phyloP scores from a whole-genome alignment of 805 yeast species.

The Candida alai region DNA sequence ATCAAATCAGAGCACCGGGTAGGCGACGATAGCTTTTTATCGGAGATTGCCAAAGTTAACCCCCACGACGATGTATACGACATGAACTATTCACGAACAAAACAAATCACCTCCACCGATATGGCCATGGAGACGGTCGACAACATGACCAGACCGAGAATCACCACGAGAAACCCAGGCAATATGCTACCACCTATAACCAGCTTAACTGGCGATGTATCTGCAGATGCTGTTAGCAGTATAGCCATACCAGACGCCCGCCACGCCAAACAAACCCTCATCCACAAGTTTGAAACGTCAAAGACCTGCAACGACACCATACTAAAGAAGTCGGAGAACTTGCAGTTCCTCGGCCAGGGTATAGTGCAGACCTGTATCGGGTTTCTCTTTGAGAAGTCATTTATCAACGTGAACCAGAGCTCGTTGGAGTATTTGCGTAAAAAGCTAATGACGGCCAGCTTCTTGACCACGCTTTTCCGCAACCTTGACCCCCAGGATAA shows the following conservation, averaged over 20 bases:
- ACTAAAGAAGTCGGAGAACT: slow-evolving; percentile 36
- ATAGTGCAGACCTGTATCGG: slow-evolving; percentile 54
- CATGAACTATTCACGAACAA: slow-evolving; percentile 29
- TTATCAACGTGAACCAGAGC: slow-evolving; percentile 48
- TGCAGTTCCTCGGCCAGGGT: slow-evolving; percentile 56
- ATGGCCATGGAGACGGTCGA: slow-evolving; percentile 46
- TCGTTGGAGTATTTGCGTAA: slow-evolving; percentile 50
- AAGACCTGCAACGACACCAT: slow-evolving; percentile 54
- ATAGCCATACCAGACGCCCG: slow-evolving; percentile 5
- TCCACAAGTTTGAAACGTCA: slow-evolving; percentile 52
- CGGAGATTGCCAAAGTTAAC: slow-evolving; percentile 32
- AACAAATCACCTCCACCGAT: slow-evolving; percentile 28
- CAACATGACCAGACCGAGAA: slow-evolving; percentile 42
- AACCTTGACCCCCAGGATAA: slow-evolving; percentile 40
- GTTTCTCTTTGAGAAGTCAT: slow-evolving; percentile 61
- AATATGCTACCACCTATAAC: slow-evolving; percentile 8
- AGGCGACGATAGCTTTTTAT: slow-evolving; percentile 19
- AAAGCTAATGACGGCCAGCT: slow-evolving; percentile 40
- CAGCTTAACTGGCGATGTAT: slow-evolving; percentile 4
- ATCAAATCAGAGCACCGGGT: background rate
- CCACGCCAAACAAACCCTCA: slow-evolving; percentile 12
- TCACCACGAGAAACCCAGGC: slow-evolving; percentile 2
- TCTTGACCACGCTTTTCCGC: slow-evolving; percentile 43
- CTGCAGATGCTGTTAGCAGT: slow-evolving; percentile 2
- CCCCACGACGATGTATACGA: slow-evolving; percentile 35